Evolutionary conservation across 78 protist species (phyloP), one percentile per base, ranked within the genome.

Genomic region (Dictyostelium brefeldianum): DNA sequence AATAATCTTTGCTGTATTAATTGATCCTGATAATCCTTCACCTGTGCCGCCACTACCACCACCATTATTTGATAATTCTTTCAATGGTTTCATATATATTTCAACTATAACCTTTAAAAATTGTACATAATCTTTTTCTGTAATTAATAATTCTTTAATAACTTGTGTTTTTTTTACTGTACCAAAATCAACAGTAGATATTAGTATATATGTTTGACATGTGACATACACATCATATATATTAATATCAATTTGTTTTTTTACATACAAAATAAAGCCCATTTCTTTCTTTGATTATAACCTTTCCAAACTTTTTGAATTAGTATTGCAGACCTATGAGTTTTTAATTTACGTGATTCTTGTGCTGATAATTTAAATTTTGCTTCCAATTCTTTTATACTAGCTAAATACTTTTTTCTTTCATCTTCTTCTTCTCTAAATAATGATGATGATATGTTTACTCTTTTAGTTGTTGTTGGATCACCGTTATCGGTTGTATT

Each of bases 271-370:
- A 84, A 84, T 27, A 84, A 27, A 46, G 50, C 25, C 57, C 67
- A 84, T 56, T 84, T 84, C 18, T 64, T 71, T 59, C 91, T 71
- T 43, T 84, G 91, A 15, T 74, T 29, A 36, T 47, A 62, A 47
- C 91, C 91, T 59, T 77, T 84, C 91, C 91, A 84, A 74, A 51
- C 17, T 69, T 84, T 84, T 59, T 84, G 91, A 84, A 84, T 74
- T 15, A 57, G 3, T 0, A 84, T 70, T 15, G 91, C 91, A 36
- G 91, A 71, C 12, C 27, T 25, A 29, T 71, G 75, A 56, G 50
- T 41, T 70, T 74, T 71, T n/a, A 78, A 31, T 74, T 56, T 50
- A 43, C 62, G 67, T 17, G n/a, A 7, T 69, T 82, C 90, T 50
- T 9, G 51, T 8, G 14, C 18, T 20, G 75, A 18, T 11, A 25